Percentiles rank a stretch among this genome's conserved stretches.
These are phyloP conservation scores for Cryptosporidium sp. DNA, from an alignment of 169 alveolate species.

Conservation along the genomic window DNA sequence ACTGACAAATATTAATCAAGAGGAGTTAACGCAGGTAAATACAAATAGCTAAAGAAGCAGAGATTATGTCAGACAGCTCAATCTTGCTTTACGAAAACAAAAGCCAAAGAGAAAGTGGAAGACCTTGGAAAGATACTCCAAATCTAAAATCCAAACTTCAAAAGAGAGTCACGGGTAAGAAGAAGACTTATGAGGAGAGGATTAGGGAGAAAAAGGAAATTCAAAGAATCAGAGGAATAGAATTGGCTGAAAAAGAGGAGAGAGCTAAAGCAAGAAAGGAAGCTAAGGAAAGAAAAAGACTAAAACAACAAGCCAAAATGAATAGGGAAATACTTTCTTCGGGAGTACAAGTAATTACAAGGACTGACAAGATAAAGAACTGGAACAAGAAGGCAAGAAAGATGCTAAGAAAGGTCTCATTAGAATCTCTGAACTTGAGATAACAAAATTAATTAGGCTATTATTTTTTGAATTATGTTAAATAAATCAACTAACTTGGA, in stretches of 20 bases:
- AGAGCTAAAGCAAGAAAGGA: slow-evolving; percentile 20
- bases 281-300: slow-evolving; percentile 29
- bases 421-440: slow-evolving; percentile 36
- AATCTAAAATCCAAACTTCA: slow-evolving; percentile 49
- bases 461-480: neutral
- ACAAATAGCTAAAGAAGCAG: neutral
- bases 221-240: slow-evolving; percentile 31
- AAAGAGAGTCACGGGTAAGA: slow-evolving; percentile 35
- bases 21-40: neutral
- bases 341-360: slow-evolving; percentile 67
- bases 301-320: slow-evolving; percentile 19
- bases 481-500: neutral
- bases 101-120: slow-evolving; percentile 62
- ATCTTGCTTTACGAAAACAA: slow-evolving; percentile 40
- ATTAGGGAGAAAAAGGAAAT: slow-evolving; percentile 28
- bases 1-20: neutral
- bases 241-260: slow-evolving; percentile 32
- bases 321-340: slow-evolving; percentile 45
- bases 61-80: slow-evolving; percentile 39
- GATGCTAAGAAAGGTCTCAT: slow-evolving; percentile 56
- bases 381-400: slow-evolving; percentile 74
- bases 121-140: slow-evolving; percentile 59
- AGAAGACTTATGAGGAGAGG: slow-evolving; percentile 25
- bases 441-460: neutral
- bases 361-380: slow-evolving; percentile 56